Evolutionary conservation across 1,284 basidiomycete species (phyloP).

Genomic region (Clitocybe nebularis): DNA sequence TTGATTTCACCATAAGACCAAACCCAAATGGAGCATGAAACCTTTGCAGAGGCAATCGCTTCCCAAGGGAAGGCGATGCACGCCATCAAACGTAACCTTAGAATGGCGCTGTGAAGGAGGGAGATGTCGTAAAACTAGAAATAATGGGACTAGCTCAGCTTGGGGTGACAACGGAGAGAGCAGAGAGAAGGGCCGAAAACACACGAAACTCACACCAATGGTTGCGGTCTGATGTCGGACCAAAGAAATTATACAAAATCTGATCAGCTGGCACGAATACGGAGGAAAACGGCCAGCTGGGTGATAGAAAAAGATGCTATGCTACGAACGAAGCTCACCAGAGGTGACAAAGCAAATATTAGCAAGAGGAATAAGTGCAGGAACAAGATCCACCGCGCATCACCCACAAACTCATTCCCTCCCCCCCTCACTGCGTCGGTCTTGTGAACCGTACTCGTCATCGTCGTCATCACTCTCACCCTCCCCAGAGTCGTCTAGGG

Average conservation of each 20-base stretch:
- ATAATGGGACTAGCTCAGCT: too few relatives aligned
- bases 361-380: conserved; percentile 1
- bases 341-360: conserved; percentile 3
- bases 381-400: neutral
- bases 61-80: too few relatives aligned
- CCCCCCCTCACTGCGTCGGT: conserved; percentile 9
- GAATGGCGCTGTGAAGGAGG: too few relatives aligned
- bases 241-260: neutral
- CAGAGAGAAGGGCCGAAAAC: neutral
- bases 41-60: too few relatives aligned
- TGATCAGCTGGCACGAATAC: conserved; percentile 1
- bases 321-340: conserved; percentile 6
- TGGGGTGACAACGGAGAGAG: neutral
- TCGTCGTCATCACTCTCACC: conserved; percentile 21
- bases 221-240: conserved; percentile 1
- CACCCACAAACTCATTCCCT: conserved; percentile 3
- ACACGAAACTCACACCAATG: neutral
- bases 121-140: too few relatives aligned
- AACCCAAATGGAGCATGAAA: too few relatives aligned
- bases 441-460: conserved; percentile 17
- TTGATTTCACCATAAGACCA: too few relatives aligned
- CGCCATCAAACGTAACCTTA: too few relatives aligned
- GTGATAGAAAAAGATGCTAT: conserved; percentile 1
- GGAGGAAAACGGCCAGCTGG: neutral
- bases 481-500: conserved; percentile 13